phyloP scores from a whole-genome alignment of 257 asterid species.

The Ajuga chamaepitys region DNA sequence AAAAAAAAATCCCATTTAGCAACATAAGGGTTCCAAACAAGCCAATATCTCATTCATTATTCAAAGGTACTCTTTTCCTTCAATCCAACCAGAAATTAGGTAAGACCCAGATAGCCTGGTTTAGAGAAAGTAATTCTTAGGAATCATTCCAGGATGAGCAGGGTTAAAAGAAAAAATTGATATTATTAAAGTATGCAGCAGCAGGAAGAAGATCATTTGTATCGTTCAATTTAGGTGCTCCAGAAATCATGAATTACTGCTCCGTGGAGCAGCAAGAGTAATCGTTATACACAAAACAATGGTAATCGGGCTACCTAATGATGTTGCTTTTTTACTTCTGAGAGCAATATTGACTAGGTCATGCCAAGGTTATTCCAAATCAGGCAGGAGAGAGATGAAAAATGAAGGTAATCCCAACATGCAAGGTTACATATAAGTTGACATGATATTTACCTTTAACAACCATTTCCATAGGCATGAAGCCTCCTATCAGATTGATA shows the following conservation, averaged over 20 bases:
- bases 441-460: constrained; percentile 51
- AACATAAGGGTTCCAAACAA: too few relatives aligned
- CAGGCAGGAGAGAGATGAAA: not conserved
- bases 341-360: not conserved
- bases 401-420: not conserved
- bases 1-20: too few relatives aligned
- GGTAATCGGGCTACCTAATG: not conserved
- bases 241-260: not conserved
- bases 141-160: too few relatives aligned
- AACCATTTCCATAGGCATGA: constrained; percentile 72
- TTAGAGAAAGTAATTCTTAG: too few relatives aligned
- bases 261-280: not conserved
- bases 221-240: not conserved
- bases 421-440: constrained; percentile 1
- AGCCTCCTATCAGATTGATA: constrained; percentile 53
- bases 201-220: not conserved
- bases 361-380: not conserved
- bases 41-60: too few relatives aligned
- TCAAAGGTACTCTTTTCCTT: too few relatives aligned
- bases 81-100: too few relatives aligned
- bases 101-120: too few relatives aligned
- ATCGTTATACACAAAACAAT: not conserved
- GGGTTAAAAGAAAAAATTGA: too few relatives aligned
- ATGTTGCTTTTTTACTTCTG: not conserved
- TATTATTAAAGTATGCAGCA: too few relatives aligned